Base-by-base conservation (phyloP, 345 rosid genomes). In the Erysimum cheiranthoides region DNA sequence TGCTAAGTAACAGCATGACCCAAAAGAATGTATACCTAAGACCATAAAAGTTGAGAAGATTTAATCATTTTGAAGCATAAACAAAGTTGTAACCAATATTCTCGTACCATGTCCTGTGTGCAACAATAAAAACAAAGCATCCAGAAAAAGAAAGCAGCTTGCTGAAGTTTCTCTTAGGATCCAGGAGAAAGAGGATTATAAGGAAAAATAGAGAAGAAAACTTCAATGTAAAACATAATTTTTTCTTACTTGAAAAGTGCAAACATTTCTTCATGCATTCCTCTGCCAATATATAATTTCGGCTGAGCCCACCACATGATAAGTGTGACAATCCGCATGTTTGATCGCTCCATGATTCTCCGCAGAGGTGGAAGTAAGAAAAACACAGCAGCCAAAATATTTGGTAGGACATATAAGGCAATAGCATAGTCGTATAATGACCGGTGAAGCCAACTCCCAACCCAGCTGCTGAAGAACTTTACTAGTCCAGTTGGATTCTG, bases 251-350 rank as follows among this genome's bases (percentile, higher is more conserved):
- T 90, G 73, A 95, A 74, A 79, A 93, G 97, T 64, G 98, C 86
- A 74, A 88, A 84, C 78, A 88, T 76, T 43, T 86, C 91, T 83
- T 92, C 99, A 66, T 92, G 99, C 97, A 95, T 88, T 79, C 99
- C 98, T 86, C 99, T 86, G 77, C 99, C 98, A 52, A 95, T 78
- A 75, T 90, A 95, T 60, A 93, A 79, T 78, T 95, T 93, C 71
- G 98, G 98, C 94, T 95, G 96, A 68, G 99, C 89, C 98, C 99
- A 95, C 99, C 99, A 95, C 93, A 93, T 87, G 60, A 91, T 59
- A 59, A 93, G 65, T 68, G 94, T 95, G 63, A 89, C 46, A 63
- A 92, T 87, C 65, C 82, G 81, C 86, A 80, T 83, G 75, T 93
- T 95, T 56, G 99, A 95, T 47, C 85, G 87, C 85, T 95, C 99